These are phyloP conservation scores for Plasmodium coatneyi DNA, from an alignment of 169 alveolate genomes.

Conservation along the genomic window DNA sequence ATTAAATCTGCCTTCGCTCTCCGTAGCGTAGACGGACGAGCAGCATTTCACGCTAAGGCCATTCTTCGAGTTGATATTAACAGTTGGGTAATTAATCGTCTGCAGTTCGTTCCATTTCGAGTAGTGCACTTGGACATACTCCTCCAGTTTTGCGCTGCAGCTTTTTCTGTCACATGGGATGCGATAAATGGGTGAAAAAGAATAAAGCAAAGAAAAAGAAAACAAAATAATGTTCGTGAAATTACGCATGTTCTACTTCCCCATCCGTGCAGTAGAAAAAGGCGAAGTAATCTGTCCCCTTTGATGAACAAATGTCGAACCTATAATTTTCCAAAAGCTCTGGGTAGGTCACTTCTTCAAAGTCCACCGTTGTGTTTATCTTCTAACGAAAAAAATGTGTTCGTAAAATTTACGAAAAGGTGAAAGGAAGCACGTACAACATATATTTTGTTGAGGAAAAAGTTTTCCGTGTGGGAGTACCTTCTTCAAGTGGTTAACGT, in stretches of 20 bases:
- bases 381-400: conserved; percentile 7
- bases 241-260: not conserved
- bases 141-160: conserved; percentile 22
- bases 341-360: conserved; percentile 10
- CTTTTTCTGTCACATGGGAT: not conserved
- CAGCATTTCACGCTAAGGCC: conserved; percentile 30
- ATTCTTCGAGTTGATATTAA: conserved; percentile 34
- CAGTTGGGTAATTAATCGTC: conserved; percentile 50
- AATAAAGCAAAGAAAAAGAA: not conserved
- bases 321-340: conserved; percentile 48
- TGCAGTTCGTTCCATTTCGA: conserved; percentile 42
- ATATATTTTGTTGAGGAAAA: not conserved
- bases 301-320: not conserved
- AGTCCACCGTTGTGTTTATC: not conserved
- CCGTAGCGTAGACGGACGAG: conserved; percentile 63
- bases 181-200: not conserved
- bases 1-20: conserved; percentile 17
- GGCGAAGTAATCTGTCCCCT: not conserved
- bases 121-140: conserved; percentile 38
- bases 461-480: not conserved
- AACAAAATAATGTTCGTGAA: not conserved
- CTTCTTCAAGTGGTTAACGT: conserved; percentile 63
- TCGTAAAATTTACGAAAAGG: not conserved
- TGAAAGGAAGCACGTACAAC: not conserved
- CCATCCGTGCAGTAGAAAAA: not conserved